Evolutionary conservation across 140 eudicot genomes (phyloP).

Genomic region (Oenanthe javanica): DNA sequence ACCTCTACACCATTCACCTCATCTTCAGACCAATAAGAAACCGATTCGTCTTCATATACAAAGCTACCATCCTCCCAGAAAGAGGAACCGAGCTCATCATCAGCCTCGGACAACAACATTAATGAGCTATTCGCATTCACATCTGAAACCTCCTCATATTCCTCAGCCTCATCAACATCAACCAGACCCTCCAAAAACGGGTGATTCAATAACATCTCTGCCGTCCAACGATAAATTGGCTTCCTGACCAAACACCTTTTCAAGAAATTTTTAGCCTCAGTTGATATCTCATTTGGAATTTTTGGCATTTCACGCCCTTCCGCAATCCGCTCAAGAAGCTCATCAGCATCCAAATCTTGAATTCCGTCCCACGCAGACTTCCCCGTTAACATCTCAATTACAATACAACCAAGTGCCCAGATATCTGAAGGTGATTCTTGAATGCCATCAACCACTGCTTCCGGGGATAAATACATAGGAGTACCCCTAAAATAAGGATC

Average conservation of each 20-base stretch:
- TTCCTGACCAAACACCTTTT: slow-evolving; percentile 57
- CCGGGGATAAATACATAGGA: slow-evolving; percentile 66
- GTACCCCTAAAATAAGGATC: slow-evolving; percentile 50
- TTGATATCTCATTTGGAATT: slow-evolving; percentile 28
- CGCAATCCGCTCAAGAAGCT: slow-evolving; percentile 27
- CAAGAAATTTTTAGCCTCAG: slow-evolving; percentile 46
- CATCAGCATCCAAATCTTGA: slow-evolving; percentile 14
- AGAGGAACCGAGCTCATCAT: slow-evolving; percentile 33
- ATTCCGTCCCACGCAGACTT: slow-evolving; percentile 43
- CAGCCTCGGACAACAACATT: slow-evolving; percentile 22
- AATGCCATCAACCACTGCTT: slow-evolving; percentile 35
- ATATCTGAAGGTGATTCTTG: slow-evolving; percentile 62
- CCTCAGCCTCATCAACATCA: slow-evolving; percentile 26
- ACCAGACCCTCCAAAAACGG: slow-evolving; percentile 49
- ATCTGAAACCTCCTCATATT: slow-evolving; percentile 30
- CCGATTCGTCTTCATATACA: slow-evolving; percentile 20
- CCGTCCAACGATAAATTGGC: slow-evolving; percentile 42
- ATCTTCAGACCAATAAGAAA: slow-evolving; percentile 35
- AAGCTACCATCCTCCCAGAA: slow-evolving; percentile 28
- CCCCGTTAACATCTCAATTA: slow-evolving; percentile 68
- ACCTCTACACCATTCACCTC: slow-evolving; percentile 12
- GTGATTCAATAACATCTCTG: slow-evolving; percentile 58
- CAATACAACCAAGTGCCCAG: slow-evolving; percentile 77
- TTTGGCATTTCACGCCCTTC: slow-evolving; percentile 26
- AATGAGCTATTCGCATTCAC: slow-evolving; percentile 30